These are phyloP conservation scores for Acanthochlamys bracteata DNA, from an alignment of 106 monocot species.

Conservation along the genomic window DNA sequence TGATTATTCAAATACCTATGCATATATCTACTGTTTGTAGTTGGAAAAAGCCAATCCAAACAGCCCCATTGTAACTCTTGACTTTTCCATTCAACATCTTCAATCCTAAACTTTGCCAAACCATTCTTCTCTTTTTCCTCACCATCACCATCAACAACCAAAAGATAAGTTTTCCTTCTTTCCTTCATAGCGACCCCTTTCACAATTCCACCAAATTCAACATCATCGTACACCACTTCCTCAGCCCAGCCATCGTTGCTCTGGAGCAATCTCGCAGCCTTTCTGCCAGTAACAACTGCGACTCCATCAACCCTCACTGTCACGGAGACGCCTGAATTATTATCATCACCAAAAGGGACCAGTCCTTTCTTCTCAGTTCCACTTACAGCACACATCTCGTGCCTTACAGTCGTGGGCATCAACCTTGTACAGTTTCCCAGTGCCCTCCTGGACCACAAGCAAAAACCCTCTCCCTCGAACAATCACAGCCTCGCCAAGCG, in stretches of 20 bases:
- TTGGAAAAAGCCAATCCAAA: too few species aligned
- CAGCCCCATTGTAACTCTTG: too few species aligned
- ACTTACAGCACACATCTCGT: not conserved
- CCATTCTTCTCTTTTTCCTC: not conserved
- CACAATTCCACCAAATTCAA: not conserved
- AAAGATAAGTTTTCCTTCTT: not conserved
- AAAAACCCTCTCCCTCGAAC: not conserved
- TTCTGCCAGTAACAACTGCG: not conserved
- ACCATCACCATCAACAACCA: not conserved
- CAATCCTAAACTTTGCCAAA: too few species aligned
- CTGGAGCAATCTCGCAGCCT: not conserved
- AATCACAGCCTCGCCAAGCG: not conserved
- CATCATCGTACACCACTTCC: not conserved
- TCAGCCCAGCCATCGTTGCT: not conserved
- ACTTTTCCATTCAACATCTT: too few species aligned
- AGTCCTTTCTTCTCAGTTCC: not conserved
- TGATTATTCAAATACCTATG: too few species aligned
- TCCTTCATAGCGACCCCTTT: not conserved
- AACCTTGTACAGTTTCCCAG: not conserved
- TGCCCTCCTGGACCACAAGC: not conserved
- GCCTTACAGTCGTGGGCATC: not conserved
- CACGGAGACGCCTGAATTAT: not conserved
- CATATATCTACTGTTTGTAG: too few species aligned
- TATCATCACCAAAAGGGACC: not conserved
- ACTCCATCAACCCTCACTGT: not conserved